These are phyloP conservation scores for Fulvia fulva DNA, from an alignment of 2,329 filamentous ascomycete genomes.

Conservation along the genomic window DNA sequence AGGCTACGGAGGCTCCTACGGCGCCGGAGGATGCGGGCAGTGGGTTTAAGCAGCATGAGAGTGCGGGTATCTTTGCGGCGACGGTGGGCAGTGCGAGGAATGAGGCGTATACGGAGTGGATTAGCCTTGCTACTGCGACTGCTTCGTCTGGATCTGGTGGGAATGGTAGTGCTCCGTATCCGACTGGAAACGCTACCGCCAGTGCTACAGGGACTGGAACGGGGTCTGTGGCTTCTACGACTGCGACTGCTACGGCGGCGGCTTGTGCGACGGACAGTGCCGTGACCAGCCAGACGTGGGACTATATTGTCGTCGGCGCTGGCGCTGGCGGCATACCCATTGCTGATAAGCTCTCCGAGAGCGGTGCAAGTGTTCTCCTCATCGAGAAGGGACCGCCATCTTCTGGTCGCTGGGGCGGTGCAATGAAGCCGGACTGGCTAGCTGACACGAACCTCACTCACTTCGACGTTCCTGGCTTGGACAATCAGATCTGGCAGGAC, in stretches of 20 bases:
- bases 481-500: slow-evolving; percentile 66
- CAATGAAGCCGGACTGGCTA: slow-evolving; percentile 59
- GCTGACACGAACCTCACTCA: slow-evolving; percentile 60
- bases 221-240: not conserved
- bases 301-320: slow-evolving; percentile 63
- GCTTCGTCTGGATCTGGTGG: slow-evolving; percentile 35
- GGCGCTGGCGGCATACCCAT: slow-evolving; percentile 60
- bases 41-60: slow-evolving; percentile 53
- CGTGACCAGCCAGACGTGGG: slow-evolving; percentile 48
- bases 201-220: slow-evolving; percentile 17
- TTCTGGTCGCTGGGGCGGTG: slow-evolving; percentile 62
- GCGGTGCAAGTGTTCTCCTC: slow-evolving; percentile 62
- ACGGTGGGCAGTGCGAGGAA: slow-evolving; percentile 44
- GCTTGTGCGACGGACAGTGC: slow-evolving; percentile 25
- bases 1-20: slow-evolving; percentile 27
- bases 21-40: slow-evolving; percentile 39
- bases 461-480: slow-evolving; percentile 68
- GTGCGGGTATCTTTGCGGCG: slow-evolving; percentile 53
- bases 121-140: slow-evolving; percentile 28
- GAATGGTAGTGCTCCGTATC: slow-evolving; percentile 5
- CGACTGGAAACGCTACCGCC: slow-evolving; percentile 4
- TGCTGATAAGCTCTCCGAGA: slow-evolving; percentile 59
- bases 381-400: slow-evolving; percentile 50
- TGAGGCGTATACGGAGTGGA: slow-evolving; percentile 41
- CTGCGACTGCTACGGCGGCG: slow-evolving; percentile 26